Evolutionary conservation across 768 basidiomycete genomes (phyloP), one percentile per base, ranked within the genome.

Genomic region (Tulasnella sp.): DNA sequence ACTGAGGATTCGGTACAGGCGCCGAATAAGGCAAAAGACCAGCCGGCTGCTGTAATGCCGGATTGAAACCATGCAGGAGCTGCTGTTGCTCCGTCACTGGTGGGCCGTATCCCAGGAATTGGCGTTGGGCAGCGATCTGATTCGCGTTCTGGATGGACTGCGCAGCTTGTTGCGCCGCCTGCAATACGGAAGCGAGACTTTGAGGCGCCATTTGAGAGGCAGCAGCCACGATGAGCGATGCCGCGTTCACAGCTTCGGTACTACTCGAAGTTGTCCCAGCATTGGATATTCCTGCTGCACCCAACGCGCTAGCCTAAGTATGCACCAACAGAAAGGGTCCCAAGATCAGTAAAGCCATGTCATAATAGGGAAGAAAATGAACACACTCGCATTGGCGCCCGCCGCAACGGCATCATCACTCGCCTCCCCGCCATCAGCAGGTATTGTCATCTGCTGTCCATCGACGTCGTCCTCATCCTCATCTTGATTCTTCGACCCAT

Each of bases 81-180:
- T 29, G 9, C 13, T 19, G 34, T n/a, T 52, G 24, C 7, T 24
- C 23, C 8, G 19, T 10, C 8, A n/a, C 29, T 32, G 51, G 29
- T n/a, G 51, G 51, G 27, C 51, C 30, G 53, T 24, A 42, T 42
- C 41, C 53, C 30, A 43, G n/a, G 19, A 19, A 55, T 58, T 44
- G 56, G 23, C 23, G 27, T 27, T 30, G 45, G 45, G 24, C 34
- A 15, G 34, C 34, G 34, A 38, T 38, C 7, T 38, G 34, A 38
- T 38, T 38, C 29, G 51, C 24, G 30, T 19, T 21, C 23, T 26
- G 27, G 13, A 30, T 30, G 29, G 51, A 52, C 51, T 52, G 51
- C 7, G 48, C 51, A 17, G 55, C 55, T 54, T 61, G 59, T n/a
- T 52, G 59, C 11, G 59, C 59, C 10, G 51, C 51, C 27, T 61